Base-by-base conservation (phyloP, 495 filamentous ascomycete genomes). In the Aspergillus sclerotioniger region DNA sequence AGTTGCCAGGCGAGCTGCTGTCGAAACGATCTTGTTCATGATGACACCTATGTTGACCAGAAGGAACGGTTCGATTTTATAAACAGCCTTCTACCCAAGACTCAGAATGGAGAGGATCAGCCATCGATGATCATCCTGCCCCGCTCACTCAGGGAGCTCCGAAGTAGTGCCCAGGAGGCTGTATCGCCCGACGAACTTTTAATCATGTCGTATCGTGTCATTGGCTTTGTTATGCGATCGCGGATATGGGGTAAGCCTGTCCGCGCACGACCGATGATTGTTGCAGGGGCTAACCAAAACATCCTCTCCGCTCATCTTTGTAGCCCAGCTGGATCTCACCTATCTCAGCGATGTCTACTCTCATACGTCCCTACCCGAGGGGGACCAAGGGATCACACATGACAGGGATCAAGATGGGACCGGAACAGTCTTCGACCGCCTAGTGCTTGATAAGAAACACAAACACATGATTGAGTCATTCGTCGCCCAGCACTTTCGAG, bases 211-310 rank as follows among this genome's bases (percentile, higher is more conserved):
- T 68, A 74, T 33, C 64, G 72, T 1, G 70, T 77, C 8, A 76
- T 75, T 65, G 78, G 67, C 0, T 80, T 77, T 44, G 61, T 76
- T 1, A 59, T 81, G 0, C 69, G 75, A 6, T 74, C 43, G 37
- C 66, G 78, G 9, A 76, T 66, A 56, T 81, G 76, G 78, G 69
- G 62, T 63, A 59, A 59, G 45, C 52, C n/a, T 16, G 19, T 20
- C 19, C n/a, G n/a, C 41, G 7, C 13, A 3, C 33, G 9, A 2
- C 33, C 33, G 7, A 35, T 45, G n/a, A 3, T 16, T n/a, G 12
- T 45, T 45, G 12, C 15, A 60, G 2, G 12, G 31, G 28, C 33
- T 56, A 21, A 56, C 44, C 16, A 29, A 16, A 8, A 15, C 8
- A 4, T 48, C 16, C 32, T 8, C 33, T 35, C 13, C 9, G 33